Percentiles rank a stretch among this genome's conserved stretches.
Evolutionary conservation across 805 yeast species (phyloP).

Genomic region (Lipomyces anomalus): DNA sequence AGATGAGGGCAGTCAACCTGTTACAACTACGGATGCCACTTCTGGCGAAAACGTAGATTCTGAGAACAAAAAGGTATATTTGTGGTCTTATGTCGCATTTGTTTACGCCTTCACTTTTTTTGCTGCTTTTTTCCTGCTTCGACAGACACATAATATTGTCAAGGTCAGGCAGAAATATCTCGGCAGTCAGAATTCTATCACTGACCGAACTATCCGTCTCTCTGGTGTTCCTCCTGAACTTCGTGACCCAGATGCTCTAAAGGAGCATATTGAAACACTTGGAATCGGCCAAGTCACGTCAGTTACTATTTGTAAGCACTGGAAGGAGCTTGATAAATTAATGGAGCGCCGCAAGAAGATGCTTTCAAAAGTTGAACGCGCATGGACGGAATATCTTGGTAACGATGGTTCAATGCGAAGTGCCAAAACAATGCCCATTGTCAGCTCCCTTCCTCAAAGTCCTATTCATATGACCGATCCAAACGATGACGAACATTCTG

Average conservation of each 20-base stretch:
- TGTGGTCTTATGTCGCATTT: conserved; percentile 83
- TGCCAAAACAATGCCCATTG: conserved; percentile 14
- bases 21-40: no score
- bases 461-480: conserved; percentile 12
- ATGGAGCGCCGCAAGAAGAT: conserved; percentile 54
- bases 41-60: no score
- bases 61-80: conserved; percentile 49
- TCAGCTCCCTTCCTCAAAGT: conserved; percentile 18
- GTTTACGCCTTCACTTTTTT: conserved; percentile 78
- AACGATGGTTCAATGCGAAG: conserved; percentile 20
- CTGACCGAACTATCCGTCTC: conserved; percentile 81
- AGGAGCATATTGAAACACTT: conserved; percentile 67
- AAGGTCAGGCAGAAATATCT: conserved; percentile 68
- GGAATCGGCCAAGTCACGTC: conserved; percentile 76
- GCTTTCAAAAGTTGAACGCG: conserved; percentile 55
- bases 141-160: conserved; percentile 70
- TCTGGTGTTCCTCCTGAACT: conserved; percentile 84
- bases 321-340: conserved; percentile 67
- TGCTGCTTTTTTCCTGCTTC: conserved; percentile 53
- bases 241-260: conserved; percentile 63
- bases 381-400: conserved; percentile 67
- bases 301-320: conserved; percentile 77
- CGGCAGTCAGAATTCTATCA: conserved; percentile 78
- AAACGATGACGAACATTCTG: background rate
- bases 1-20: no score